phyloP scores from a whole-genome alignment of 345 rosid species.

The Firmiana major region DNA sequence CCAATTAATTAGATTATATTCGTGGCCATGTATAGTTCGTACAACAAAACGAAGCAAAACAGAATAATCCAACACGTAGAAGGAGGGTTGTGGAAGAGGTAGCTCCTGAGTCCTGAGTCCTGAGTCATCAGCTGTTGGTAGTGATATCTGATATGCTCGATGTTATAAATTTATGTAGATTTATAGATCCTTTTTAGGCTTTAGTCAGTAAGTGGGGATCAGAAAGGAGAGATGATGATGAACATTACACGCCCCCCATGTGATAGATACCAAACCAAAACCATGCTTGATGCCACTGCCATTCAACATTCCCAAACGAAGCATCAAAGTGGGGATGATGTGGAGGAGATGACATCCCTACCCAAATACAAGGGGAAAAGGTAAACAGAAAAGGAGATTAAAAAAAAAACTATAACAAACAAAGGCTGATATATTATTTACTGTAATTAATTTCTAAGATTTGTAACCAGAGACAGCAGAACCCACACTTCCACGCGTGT shows the following conservation, averaged over 20 bases:
- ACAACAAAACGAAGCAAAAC: not conserved
- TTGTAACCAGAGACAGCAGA: slow-evolving; percentile 1
- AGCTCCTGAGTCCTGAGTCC: not conserved
- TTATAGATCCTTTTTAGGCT: not conserved
- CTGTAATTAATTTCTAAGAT: too few species aligned
- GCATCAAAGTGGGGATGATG: slow-evolving; percentile 3
- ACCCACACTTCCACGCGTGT: slow-evolving; percentile 1
- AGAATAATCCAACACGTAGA: not conserved
- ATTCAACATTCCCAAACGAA: not conserved
- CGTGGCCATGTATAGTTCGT: not conserved
- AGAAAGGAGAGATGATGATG: not conserved
- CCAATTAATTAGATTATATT: not conserved
- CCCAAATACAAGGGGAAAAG: not conserved
- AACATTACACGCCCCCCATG: not conserved
- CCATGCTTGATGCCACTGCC: not conserved
- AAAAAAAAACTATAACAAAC: not conserved
- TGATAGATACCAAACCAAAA: not conserved
- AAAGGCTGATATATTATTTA: not conserved
- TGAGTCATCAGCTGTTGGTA: not conserved
- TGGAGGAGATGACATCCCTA: not conserved
- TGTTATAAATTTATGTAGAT: not conserved
- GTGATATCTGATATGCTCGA: not conserved
- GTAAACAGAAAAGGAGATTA: too few species aligned
- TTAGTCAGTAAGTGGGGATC: not conserved
- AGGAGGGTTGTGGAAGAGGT: not conserved